Evolutionary conservation across 2,329 filamentous ascomycete genomes (phyloP), one percentile per base, ranked within the genome.

Genomic region (Juglanconis juglandina): DNA sequence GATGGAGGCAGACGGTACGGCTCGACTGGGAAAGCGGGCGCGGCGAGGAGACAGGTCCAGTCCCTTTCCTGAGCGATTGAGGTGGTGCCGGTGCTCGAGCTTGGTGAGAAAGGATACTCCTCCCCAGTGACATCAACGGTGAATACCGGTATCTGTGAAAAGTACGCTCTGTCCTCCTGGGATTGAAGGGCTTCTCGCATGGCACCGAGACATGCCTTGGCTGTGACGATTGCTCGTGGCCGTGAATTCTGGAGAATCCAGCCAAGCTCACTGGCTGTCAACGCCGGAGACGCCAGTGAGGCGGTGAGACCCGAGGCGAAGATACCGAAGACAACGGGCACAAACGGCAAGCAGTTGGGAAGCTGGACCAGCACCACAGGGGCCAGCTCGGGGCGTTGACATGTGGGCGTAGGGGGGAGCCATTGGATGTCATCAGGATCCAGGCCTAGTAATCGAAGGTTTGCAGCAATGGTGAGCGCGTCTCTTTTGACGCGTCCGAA

Each of bases 21-120:
- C 34, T 75, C 69, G 17, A 79, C 76, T 81, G 81, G 87, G 24
- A 69, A 66, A 62, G 82, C 84, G 4, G 75, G 60, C 13, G 14
- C 30, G 11, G n/a, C 49, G n/a, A 89, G 70, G 7, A 91, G 76
- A 1, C 76, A 71, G n/a, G 77, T 82, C 88, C 88, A 91, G 71
- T 88, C 82, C 17, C 73, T 72, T 35, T 81, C 78, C 1, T 77
- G 73, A 55, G 51, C 54, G 44, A 30, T 3, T 11, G 46, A 34
- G 49, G 53, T 2, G 24, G 59, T 39, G 0, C 64, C 32, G 39
- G 47, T 1, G 46, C 17, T 56, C 8, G 54, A 11, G 13, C 55
- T 32, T n/a, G 46, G 33, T 11, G 48, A 37, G 39, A 53, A 50
- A 14, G 75, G 75, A 56, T 77, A 78, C 3, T 59, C 13, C 32